Conservation (phyloP, 2,329 filamentous ascomycete genomes). For the Pestalotiopsis sp. region DNA sequence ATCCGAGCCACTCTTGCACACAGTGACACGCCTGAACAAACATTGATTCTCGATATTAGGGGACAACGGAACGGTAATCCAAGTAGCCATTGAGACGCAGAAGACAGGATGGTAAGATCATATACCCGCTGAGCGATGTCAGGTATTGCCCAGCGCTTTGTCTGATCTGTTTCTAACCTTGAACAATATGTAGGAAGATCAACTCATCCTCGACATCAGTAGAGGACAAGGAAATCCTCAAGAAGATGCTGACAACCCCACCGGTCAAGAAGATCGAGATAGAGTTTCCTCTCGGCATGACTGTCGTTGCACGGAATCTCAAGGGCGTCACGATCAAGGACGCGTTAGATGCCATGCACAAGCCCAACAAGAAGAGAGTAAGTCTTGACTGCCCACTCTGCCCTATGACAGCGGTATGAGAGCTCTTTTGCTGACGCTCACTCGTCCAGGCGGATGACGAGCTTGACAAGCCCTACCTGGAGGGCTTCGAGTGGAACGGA, state of each 20-base stretch:
- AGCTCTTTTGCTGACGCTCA: not conserved
- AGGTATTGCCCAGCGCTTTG: constrained; percentile 10
- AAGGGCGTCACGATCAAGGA: constrained; percentile 98
- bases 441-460: constrained; percentile 79
- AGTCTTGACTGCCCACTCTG: constrained; percentile 26
- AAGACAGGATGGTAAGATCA: constrained; percentile 80
- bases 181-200: constrained; percentile 73
- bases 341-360: constrained; percentile 91
- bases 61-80: constrained; percentile 69
- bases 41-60: constrained; percentile 48
- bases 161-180: not conserved
- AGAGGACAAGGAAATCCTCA: constrained; percentile 83
- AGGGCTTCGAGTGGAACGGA: constrained; percentile 85
- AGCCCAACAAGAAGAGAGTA: constrained; percentile 96
- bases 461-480: constrained; percentile 82
- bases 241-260: constrained; percentile 77
- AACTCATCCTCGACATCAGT: constrained; percentile 79
- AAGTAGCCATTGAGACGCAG: constrained; percentile 81
- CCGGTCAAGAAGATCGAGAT: constrained; percentile 94
- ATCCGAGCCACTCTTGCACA: not conserved
- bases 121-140: not conserved
- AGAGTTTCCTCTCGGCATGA: constrained; percentile 83
- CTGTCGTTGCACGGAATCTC: constrained; percentile 86
- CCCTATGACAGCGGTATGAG: not conserved
- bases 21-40: not conserved